Percentiles rank a stretch among this genome's conserved stretches.
These are phyloP conservation scores for Sporobolomyces phaffii DNA, from an alignment of 768 basidiomycete genomes.

Conservation along the genomic window DNA sequence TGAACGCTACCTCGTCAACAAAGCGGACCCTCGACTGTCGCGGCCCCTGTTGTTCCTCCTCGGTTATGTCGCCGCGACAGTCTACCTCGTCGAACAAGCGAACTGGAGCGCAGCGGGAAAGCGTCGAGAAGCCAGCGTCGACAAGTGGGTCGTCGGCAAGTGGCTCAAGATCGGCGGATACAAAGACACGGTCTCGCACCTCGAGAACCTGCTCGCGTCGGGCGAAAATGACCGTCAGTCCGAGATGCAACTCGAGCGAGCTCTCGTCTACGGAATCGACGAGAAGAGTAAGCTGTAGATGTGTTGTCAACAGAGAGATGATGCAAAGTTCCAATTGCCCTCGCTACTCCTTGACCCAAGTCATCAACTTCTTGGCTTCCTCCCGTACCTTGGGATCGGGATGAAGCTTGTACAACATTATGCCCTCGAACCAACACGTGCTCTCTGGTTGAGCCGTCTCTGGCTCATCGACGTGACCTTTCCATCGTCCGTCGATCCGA, in stretches of 20 bases:
- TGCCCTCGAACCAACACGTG: conserved; percentile 78
- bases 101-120: conserved; percentile 53
- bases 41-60: conserved; percentile 59
- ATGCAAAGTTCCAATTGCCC: too few relatives aligned
- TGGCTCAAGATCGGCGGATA: conserved; percentile 51
- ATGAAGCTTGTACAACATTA: conserved; percentile 54
- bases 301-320: not conserved
- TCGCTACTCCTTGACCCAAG: conserved; percentile 14
- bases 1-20: not conserved
- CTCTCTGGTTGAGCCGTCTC: conserved; percentile 60
- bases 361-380: conserved; percentile 53
- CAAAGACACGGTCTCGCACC: not conserved
- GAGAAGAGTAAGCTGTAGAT: conserved; percentile 2
- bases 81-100: conserved; percentile 64
- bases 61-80: conserved; percentile 55
- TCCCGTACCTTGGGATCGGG: conserved; percentile 62
- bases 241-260: not conserved
- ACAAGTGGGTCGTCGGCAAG: conserved; percentile 55
- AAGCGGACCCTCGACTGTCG: conserved; percentile 50
- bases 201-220: not conserved
- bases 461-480: conserved; percentile 80
- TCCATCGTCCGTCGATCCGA: conserved; percentile 73
- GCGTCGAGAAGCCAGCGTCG: conserved; percentile 47
- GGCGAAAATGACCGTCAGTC: not conserved
- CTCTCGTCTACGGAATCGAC: conserved; percentile 3